A percentile compares a stretch with the other conserved stretches of the same genome.
These are phyloP conservation scores for Phylloporus sp. DNA, from an alignment of 768 basidiomycete species.

Conservation along the genomic window DNA sequence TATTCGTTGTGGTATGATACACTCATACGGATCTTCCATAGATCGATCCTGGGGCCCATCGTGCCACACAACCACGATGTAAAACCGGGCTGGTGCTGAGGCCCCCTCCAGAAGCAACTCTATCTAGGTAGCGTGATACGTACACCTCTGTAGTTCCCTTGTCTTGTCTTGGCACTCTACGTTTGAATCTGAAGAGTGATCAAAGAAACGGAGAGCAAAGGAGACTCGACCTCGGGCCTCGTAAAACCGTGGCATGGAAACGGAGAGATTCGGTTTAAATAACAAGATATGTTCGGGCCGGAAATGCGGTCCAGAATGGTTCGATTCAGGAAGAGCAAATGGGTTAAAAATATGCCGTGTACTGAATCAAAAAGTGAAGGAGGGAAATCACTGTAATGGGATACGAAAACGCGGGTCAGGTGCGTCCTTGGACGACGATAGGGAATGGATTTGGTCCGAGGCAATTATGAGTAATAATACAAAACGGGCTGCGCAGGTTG, in stretches of 20 bases:
- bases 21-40: conserved; percentile 1
- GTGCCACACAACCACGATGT: neutral
- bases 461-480: conserved; percentile 36
- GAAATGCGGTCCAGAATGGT: conserved; percentile 5
- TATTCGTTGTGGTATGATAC: neutral
- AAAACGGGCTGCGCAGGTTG: conserved; percentile 15
- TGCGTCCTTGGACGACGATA: conserved; percentile 21
- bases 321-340: conserved; percentile 22
- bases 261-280: conserved; percentile 26
- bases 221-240: conserved; percentile 5
- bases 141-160: conserved; percentile 20
- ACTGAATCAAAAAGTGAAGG: conserved; percentile 15
- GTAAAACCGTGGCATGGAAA: conserved; percentile 8
- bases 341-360: conserved; percentile 9
- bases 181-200: neutral
- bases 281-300: conserved; percentile 14
- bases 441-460: conserved; percentile 21
- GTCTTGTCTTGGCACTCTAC: conserved; percentile 5
- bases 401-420: conserved; percentile 18
- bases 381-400: conserved; percentile 18
- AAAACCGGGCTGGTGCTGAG: neutral
- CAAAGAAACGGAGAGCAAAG: neutral
- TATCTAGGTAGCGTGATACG: conserved; percentile 9
- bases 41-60: conserved; percentile 6
- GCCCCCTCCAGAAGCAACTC: neutral